These are phyloP conservation scores for Paramecium pentaurelia DNA, from an alignment of 73 alveolate species.

Conservation along the genomic window DNA sequence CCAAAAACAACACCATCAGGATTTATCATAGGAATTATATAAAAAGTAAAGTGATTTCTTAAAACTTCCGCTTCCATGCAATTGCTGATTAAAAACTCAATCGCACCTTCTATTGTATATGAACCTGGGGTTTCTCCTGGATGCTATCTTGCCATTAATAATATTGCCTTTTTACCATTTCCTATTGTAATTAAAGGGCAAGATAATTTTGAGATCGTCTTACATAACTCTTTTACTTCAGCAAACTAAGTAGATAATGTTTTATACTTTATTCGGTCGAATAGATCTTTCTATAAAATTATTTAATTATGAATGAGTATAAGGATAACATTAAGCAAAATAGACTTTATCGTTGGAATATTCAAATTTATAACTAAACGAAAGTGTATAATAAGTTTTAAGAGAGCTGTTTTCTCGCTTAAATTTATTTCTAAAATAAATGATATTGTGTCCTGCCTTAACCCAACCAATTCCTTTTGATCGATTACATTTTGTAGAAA, in stretches of 20 bases:
- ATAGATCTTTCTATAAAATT: neutral
- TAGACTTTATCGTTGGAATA: slow-evolving; percentile 90
- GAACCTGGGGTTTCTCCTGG: slow-evolving; percentile 85
- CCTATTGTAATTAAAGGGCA: neutral
- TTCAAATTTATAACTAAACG: slow-evolving; percentile 84
- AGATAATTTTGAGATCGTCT: neutral
- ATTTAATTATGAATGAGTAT: slow-evolving; percentile 65
- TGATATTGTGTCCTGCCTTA: slow-evolving; percentile 73
- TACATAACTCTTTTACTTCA: neutral
- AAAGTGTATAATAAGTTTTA: slow-evolving; percentile 81
- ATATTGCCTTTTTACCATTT: slow-evolving; percentile 63
- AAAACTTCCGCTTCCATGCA: slow-evolving; percentile 74
- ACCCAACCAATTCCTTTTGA: slow-evolving; percentile 61
- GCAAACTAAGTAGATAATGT: neutral
- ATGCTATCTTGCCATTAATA: slow-evolving; percentile 76
- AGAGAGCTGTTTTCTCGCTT: slow-evolving; percentile 30
- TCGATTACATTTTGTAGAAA: slow-evolving; percentile 63
- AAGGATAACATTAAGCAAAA: slow-evolving; percentile 97
- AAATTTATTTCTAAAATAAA: slow-evolving; percentile 63
- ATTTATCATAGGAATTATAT: slow-evolving; percentile 55
- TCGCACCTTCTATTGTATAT: slow-evolving; percentile 69
- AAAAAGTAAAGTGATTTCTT: slow-evolving; percentile 69
- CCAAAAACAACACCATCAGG: slow-evolving; percentile 56
- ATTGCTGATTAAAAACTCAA: slow-evolving; percentile 69
- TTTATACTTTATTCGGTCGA: neutral